These are phyloP conservation scores for Xerocomellus intermedius DNA, from an alignment of 768 basidiomycete species.

Conservation along the genomic window DNA sequence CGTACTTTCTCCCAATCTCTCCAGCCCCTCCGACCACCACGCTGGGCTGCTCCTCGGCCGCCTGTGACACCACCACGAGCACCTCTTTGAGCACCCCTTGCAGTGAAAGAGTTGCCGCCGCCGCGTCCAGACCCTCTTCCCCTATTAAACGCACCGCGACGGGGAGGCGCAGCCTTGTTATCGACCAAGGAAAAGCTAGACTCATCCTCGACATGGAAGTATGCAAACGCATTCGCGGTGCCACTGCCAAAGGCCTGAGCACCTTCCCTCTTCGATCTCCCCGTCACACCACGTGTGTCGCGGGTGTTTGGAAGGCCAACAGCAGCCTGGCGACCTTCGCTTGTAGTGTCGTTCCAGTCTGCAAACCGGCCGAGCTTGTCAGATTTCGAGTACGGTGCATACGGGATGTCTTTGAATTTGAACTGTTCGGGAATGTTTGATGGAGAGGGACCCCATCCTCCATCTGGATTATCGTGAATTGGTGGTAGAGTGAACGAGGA, in stretches of 20 bases:
- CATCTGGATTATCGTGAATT: conserved; percentile 90
- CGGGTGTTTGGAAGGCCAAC: conserved; percentile 48
- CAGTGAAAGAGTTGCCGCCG: conserved; percentile 34
- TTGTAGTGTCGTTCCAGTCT: conserved; percentile 87
- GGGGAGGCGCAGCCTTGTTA: conserved; percentile 69
- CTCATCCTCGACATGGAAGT: conserved; percentile 98
- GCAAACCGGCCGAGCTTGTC: conserved; percentile 98
- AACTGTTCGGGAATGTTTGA: conserved; percentile 85
- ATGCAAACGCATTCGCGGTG: conserved; percentile 88
- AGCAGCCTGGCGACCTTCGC: conserved; percentile 58
- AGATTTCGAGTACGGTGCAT: conserved; percentile 97
- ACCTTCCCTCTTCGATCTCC: conserved; percentile 69
- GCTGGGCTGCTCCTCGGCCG: conserved; percentile 43
- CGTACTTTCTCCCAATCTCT: conserved; percentile 93
- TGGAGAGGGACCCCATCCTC: conserved; percentile 88
- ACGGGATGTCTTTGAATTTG: conserved; percentile 98
- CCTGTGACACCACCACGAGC: conserved; percentile 43
- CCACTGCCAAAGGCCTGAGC: conserved; percentile 88
- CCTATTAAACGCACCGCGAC: conserved; percentile 67
- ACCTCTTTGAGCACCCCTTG: conserved; percentile 46
- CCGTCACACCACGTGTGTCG: conserved; percentile 48
- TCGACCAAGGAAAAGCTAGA: conserved; percentile 96
- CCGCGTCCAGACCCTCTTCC: conserved; percentile 43
- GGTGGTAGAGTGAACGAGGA: conserved; percentile 82
- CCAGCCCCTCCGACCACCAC: conserved; percentile 65